phyloP scores from a whole-genome alignment of 2,329 filamentous ascomycete species.

The Talaromyces piceae region DNA sequence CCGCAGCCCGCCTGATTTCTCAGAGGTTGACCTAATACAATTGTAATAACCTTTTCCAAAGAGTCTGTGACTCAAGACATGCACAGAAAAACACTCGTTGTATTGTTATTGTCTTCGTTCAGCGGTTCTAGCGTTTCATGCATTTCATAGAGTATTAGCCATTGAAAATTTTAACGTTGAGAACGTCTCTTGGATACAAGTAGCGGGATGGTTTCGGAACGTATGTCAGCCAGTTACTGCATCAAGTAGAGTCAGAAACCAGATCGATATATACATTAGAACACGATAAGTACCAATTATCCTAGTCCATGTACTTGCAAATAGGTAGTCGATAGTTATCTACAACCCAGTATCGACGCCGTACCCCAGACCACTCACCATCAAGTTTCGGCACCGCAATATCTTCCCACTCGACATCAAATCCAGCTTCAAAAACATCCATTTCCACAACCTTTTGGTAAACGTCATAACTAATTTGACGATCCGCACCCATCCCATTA shows the following conservation, averaged over 20 bases:
- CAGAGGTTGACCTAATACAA: constrained; percentile 77
- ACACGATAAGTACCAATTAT: neutral
- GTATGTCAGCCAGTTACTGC: too few species aligned
- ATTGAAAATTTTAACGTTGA: too few species aligned
- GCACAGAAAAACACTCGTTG: neutral
- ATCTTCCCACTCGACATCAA: constrained; percentile 82
- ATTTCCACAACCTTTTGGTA: constrained; percentile 89
- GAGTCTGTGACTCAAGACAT: neutral
- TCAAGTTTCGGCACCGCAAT: constrained; percentile 66
- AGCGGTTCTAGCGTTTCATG: neutral
- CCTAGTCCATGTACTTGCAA: constrained; percentile 21
- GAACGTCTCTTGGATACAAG: too few species aligned
- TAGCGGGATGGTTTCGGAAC: too few species aligned
- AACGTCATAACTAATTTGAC: constrained; percentile 90
- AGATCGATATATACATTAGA: neutral
- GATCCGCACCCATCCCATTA: constrained; percentile 78
- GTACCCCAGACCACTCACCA: constrained; percentile 80
- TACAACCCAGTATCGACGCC: constrained; percentile 83
- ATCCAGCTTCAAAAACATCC: constrained; percentile 78
- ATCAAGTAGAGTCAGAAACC: too few species aligned
- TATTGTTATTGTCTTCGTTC: neutral
- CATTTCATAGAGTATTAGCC: neutral
- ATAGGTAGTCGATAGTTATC: constrained; percentile 46
- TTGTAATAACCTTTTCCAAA: constrained; percentile 40
- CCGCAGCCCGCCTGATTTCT: constrained; percentile 80